A percentile compares a stretch with the other conserved stretches of the same genome.
These are phyloP conservation scores for Ploettnerulaceae sp. DNA, from an alignment of 2,329 filamentous ascomycete species.

Conservation along the genomic window DNA sequence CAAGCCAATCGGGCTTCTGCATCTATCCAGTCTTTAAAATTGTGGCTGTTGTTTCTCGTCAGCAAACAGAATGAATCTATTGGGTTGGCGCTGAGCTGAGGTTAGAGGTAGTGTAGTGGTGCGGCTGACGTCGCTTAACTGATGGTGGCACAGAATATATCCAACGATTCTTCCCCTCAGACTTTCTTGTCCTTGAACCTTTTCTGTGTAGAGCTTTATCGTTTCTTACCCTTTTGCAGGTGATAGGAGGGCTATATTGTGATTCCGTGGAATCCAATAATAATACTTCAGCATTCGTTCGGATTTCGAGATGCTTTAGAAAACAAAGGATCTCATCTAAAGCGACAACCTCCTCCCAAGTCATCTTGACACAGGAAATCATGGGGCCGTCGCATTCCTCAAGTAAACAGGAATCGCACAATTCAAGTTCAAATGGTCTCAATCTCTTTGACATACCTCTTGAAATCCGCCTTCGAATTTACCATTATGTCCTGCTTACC, in stretches of 20 bases:
- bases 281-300: background rate
- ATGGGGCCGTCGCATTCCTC: background rate
- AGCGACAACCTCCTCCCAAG: background rate
- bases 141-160: background rate
- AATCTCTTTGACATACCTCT: constrained; percentile 38
- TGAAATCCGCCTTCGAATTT: constrained; percentile 46
- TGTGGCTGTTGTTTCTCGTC: constrained; percentile 4
- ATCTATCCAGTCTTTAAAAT: background rate
- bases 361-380: background rate
- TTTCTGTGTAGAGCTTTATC: too few species aligned
- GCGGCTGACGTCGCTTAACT: constrained; percentile 2
- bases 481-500: constrained; percentile 39
- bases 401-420: background rate
- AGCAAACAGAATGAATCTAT: background rate
- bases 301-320: background rate
- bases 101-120: background rate
- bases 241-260: background rate
- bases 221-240: too few species aligned
- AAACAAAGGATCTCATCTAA: background rate
- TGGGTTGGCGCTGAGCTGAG: constrained; percentile 9
- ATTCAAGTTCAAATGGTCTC: background rate
- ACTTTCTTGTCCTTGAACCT: background rate
- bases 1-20: constrained; percentile 3
- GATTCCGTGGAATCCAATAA: background rate
- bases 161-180: background rate